Base-by-base conservation (phyloP, 1,139 yeast species). In the Geotrichum siamense region DNA sequence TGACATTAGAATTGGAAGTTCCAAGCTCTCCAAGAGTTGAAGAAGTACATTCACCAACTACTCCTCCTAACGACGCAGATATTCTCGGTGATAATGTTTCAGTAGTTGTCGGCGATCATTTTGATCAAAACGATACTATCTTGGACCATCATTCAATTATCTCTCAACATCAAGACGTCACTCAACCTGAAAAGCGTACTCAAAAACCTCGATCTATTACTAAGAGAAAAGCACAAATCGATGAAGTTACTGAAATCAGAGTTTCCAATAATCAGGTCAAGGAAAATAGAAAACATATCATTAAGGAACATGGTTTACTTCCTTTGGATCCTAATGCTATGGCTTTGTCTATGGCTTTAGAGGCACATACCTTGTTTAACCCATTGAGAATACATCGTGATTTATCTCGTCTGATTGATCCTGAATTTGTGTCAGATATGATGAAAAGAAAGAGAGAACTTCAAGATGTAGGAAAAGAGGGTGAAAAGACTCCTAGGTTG, bases 401-500 rank as follows among this genome's bases (percentile, higher is more conserved):
- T 10, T 37, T 51, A 5, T 51, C 52, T 17, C 34, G 44, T n/a
- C 42, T 56, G 9, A 47, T 57, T n/a, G 57, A 55, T 41, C 54
- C 57, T 1, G 53, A 48, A 13, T 46, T 36, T 22, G 53, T 58
- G 13, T 44, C 48, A 29, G 55, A 51, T 4, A 53, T 51, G 38
- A 51, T 57, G 53, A 52, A 58, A 41, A 54, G 60, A 1, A 57
- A 55, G 36, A 51, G 55, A 6, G 48, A 55, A 23, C 44, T 48
- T 20, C 44, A 45, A 5, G 63, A 57, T 37, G 51, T 52, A 2
- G 55, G 51, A 0, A 51, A 50, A 4, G 47, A 38, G 22, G 47
- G 32, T 10, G 38, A 37, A 27, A 46, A 45, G 25, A 41, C 45
- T 8, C 39, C 45, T 15, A 41, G 46, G 16, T 36, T 31, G 2